A percentile compares a stretch with the other conserved stretches of the same genome.
These are phyloP conservation scores for Citrus inodora DNA, from an alignment of 345 rosid genomes.

Conservation along the genomic window DNA sequence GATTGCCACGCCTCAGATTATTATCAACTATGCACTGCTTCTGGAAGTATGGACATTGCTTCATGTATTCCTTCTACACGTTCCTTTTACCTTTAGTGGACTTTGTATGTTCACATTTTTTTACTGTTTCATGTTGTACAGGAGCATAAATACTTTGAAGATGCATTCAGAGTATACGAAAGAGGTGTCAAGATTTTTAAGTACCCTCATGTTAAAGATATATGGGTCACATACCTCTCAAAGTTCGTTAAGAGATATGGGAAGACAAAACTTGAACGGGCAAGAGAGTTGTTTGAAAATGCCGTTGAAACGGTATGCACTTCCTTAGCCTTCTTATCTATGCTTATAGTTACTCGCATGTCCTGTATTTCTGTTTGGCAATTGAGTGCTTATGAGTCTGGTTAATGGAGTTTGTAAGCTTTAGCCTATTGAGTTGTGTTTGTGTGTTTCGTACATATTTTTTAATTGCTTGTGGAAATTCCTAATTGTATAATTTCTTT, in stretches of 20 bases:
- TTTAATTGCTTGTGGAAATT: neutral
- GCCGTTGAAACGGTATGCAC: conserved; percentile 76
- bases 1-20: conserved; percentile 97
- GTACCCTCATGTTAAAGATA: conserved; percentile 94
- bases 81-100: neutral
- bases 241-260: conserved; percentile 93
- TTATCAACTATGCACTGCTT: conserved; percentile 78
- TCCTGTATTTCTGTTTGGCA: neutral
- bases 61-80: neutral
- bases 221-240: conserved; percentile 89
- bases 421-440: neutral
- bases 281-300: conserved; percentile 92
- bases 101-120: neutral
- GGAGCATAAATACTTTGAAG: conserved; percentile 93
- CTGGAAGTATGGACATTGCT: conserved; percentile 49
- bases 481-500: neutral
- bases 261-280: conserved; percentile 83
- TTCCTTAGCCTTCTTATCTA: neutral
- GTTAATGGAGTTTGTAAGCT: neutral
- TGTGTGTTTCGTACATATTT: neutral
- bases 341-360: neutral
- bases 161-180: conserved; percentile 98
- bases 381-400: neutral
- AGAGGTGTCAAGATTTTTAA: conserved; percentile 96
- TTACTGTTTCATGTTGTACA: conserved; percentile 24